A percentile compares a stretch with the other conserved stretches of the same genome.
Conservation (phyloP, 2,329 filamentous ascomycete species). For the Aspergillus sojae region DNA sequence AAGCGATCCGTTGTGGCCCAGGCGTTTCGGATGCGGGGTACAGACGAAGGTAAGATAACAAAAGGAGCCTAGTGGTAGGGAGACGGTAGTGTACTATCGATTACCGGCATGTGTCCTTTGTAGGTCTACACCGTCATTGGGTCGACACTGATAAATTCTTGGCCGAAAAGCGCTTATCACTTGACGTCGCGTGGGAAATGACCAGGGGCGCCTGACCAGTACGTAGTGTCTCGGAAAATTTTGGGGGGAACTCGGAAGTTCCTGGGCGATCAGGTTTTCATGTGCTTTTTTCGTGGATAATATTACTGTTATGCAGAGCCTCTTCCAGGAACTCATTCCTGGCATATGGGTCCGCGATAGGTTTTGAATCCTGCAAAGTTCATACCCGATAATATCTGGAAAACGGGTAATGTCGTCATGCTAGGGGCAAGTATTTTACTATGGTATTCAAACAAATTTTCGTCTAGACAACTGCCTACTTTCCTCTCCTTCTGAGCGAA, state of each 20-base stretch:
- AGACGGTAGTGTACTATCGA: background rate
- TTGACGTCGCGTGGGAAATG: conserved; percentile 9
- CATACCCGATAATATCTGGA: background rate
- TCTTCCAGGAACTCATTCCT: background rate
- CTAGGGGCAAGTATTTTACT: background rate
- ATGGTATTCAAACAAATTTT: background rate
- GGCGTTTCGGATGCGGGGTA: conserved; percentile 28
- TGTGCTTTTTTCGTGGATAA: background rate
- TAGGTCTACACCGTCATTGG: conserved; percentile 5
- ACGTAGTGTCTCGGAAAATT: conserved; percentile 2
- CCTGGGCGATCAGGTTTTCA: conserved; percentile 7
- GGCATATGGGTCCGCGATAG: background rate
- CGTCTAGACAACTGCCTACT: background rate
- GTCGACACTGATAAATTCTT: conserved; percentile 2
- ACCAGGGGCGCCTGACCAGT: conserved; percentile 5
- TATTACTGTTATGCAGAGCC: background rate
- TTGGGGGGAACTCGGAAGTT: conserved; percentile 1
- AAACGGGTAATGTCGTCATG: background rate
- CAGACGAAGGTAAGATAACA: conserved; percentile 8
- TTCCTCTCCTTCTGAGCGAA: conserved; percentile 15
- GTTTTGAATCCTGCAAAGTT: background rate
- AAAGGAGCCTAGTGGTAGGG: conserved; percentile 6
- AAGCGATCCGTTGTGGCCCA: conserved; percentile 27
- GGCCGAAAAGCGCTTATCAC: conserved; percentile 10
- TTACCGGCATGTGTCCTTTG: background rate